Evolutionary conservation across 176 grass and related monocot genomes (phyloP), one percentile per base, ranked within the genome.

Genomic region (Chloris gayana): DNA sequence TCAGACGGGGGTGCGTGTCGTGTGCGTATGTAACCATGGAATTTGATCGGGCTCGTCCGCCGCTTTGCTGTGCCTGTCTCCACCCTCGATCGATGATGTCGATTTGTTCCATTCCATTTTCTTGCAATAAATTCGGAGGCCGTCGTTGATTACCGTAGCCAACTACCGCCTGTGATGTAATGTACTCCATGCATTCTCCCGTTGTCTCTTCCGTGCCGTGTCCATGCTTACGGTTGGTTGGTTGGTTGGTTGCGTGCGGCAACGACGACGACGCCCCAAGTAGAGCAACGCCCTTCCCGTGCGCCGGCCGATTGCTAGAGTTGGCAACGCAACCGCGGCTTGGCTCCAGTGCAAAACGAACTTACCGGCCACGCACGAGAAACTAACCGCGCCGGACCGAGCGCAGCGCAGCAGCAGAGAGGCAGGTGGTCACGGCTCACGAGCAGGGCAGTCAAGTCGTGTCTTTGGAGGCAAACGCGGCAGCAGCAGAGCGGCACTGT

Each of bases 51-150:
- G 53, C 53, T 57, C 51, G 51, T 56, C 51, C 57, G 78, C 24
- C 29, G 51, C 13, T 33, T 29, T 65, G 62, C 67, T 53, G 49
- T 53, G 17, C 15, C 18, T 7, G 53, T 24, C 21, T 22, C 18
- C 51, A 10, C 27, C 21, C 6, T 14, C 44, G 1, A 4, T 39
- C 37, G n/a, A n/a, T n/a, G n/a, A n/a, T 32, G 60, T 66, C 25
- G 8, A 26, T 37, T 68, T 76, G 62, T 71, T 72, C 42, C 59
- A 41, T 83, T 72, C 6, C 39, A 32, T 79, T 72, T 24, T 32
- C 53, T 25, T 68, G 57, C 45, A 78, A 85, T 72, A 85, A 85
- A 78, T 30, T 68, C 46, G 59, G 80, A 69, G 64, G 37, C 44
- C 59, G 47, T 11, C 2, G 19, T 6, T 22, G 1, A 12, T 59